Evolutionary conservation across 768 basidiomycete genomes (phyloP).

Genomic region (Russula dissimulans): DNA sequence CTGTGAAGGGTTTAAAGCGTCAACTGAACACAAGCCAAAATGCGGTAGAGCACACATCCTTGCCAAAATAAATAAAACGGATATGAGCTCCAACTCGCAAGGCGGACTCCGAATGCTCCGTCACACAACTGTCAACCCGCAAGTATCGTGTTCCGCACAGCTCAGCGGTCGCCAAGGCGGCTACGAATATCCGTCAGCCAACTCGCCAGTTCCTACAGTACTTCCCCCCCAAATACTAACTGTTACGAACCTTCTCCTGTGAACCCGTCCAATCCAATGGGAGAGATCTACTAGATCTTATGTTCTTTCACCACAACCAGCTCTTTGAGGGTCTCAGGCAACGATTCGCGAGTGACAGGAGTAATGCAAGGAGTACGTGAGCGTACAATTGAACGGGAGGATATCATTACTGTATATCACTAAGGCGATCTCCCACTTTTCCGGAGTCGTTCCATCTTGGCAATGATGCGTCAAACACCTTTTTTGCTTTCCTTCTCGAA

Average conservation of each 20-base stretch:
- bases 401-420: conserved; percentile 92
- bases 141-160: too few relatives aligned
- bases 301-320: conserved; percentile 68
- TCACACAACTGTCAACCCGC: too few relatives aligned
- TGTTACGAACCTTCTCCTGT: conserved; percentile 34
- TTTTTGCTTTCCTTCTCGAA: neutral
- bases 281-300: conserved; percentile 59
- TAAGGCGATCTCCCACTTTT: conserved; percentile 93
- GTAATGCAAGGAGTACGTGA: conserved; percentile 91
- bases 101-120: too few relatives aligned
- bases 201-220: too few relatives aligned
- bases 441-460: conserved; percentile 34
- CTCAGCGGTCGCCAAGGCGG: too few relatives aligned
- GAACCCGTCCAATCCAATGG: conserved; percentile 60
- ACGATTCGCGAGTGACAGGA: conserved; percentile 95
- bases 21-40: too few relatives aligned
- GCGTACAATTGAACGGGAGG: conserved; percentile 86
- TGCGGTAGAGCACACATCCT: too few relatives aligned
- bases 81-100: too few relatives aligned
- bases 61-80: too few relatives aligned
- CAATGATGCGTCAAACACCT: conserved; percentile 50
- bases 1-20: too few relatives aligned
- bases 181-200: too few relatives aligned
- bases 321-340: conserved; percentile 82
- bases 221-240: conserved; percentile 29